A percentile compares a stretch with the other conserved stretches of the same genome.
These are phyloP conservation scores for Naganishia vaughanmartiniae DNA, from an alignment of 768 basidiomycete genomes.

Conservation along the genomic window DNA sequence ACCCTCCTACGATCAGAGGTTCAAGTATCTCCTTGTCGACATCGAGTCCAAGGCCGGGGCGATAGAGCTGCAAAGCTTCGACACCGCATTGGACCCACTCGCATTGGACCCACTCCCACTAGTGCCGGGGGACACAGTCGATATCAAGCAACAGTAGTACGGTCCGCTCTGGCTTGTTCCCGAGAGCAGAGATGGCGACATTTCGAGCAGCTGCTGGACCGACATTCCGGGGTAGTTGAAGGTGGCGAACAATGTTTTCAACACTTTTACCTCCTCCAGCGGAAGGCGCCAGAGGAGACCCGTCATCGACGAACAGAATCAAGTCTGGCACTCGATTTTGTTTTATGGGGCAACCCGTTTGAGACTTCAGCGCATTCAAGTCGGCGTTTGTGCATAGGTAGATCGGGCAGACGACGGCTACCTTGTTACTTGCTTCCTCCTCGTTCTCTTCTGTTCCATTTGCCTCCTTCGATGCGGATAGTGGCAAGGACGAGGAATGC, in stretches of 20 bases:
- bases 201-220: neutral
- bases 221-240: neutral
- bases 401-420: neutral
- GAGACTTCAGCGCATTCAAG: neutral
- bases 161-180: neutral
- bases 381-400: neutral
- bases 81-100: neutral
- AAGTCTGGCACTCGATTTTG: neutral
- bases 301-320: slow-evolving; percentile 9
- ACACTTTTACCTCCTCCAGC: no score
- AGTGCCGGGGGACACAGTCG: neutral
- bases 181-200: neutral
- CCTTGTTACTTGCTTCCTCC: neutral
- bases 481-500: neutral
- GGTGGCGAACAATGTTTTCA: neutral
- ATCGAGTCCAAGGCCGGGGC: neutral
- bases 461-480: neutral
- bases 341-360: neutral
- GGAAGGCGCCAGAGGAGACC: neutral
- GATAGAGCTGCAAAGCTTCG: neutral
- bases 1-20: neutral
- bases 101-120: slow-evolving; percentile 3
- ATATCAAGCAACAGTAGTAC: neutral
- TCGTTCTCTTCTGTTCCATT: neutral
- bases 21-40: neutral